A percentile compares a stretch with the other conserved stretches of the same genome.
Conservation (phyloP, 176 grass and related monocot species). For the Aechmea fasciata region DNA sequence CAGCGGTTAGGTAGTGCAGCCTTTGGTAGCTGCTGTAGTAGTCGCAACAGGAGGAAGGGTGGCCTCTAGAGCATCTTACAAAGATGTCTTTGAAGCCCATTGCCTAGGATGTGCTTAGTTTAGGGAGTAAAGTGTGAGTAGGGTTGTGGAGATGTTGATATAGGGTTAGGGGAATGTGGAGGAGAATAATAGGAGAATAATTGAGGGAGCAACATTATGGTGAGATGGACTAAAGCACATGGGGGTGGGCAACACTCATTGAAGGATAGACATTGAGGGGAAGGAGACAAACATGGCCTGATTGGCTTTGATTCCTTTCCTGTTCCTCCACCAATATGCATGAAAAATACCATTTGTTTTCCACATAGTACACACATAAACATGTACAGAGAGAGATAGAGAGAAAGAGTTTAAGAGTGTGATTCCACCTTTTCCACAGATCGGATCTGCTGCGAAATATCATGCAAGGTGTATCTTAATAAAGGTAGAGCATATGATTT, state of each 20-base stretch:
- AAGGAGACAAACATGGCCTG: not conserved
- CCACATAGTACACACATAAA: not conserved
- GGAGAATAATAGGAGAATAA: constrained; percentile 1
- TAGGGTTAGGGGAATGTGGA: constrained; percentile 11
- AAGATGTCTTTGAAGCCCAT: constrained; percentile 37
- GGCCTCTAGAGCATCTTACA: not conserved
- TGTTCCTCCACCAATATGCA: not conserved
- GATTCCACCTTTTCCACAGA: no score
- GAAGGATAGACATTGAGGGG: not conserved
- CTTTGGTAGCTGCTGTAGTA: constrained; percentile 20
- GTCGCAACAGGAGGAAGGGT: constrained; percentile 10
- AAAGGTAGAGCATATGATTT: no score
- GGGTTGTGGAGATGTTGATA: constrained; percentile 1
- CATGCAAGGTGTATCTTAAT: no score
- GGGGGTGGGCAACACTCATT: not conserved
- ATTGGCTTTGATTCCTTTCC: not conserved
- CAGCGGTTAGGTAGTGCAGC: constrained; percentile 18
- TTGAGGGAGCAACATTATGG: not conserved
- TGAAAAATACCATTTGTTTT: not conserved
- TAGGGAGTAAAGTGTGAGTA: not conserved
- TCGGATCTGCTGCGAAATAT: no score
- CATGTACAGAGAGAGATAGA: not conserved
- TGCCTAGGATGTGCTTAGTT: not conserved
- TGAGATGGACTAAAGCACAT: not conserved
- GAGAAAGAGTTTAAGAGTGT: not conserved